Base-by-base conservation (phyloP, 108 stramenopile species). In the Epipyxis sp. region DNA sequence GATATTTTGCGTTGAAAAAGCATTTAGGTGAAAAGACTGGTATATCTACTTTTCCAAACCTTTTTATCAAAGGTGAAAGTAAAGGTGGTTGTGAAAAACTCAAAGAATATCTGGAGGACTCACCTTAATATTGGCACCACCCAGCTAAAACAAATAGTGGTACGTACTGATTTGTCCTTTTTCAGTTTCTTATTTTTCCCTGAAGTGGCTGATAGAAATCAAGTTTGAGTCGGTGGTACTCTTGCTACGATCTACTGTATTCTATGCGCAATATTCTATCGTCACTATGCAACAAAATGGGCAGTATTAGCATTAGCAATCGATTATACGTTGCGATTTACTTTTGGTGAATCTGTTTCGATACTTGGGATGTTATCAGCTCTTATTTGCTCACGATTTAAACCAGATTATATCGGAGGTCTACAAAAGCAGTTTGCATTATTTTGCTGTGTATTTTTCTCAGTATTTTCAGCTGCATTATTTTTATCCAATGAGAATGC, bases 361-460 rank as follows among this genome's bases (percentile, higher is more conserved):
- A 39, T 57, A 10, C 37, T 74, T 29, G 71, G 71, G 6, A 74
- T 74, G 71, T 32, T 74, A 10, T 37, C 71, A 37, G 43, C 37
- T 6, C 41, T 39, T 29, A 6, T 35, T 37, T 20, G 40, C 6
- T 3, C 71, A 13, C 6, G 20, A 42, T 30, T 37, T 27, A 3
- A 37, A 13, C 71, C 71, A 42, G 6, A 29, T 6, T 74, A 42
- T 25, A 32, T 25, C 27, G 71, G 42, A 6, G 71, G 71, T 42
- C 71, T 42, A 13, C 71, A 37, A 10, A 74, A 74, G 25, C 71
- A 74, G 42, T 74, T 74, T 32, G 71, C 71, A 6, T 39, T 46
- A 27, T 74, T 39, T 74, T n/a, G n/a, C n/a, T 37, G 13, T 54
- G 3, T 20, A 6, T 74, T 74, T 42, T 54, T 74, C 46, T 54